Evolutionary conservation across 257 asterid genomes (phyloP).

Genomic region (Paraleonurus japonicus): DNA sequence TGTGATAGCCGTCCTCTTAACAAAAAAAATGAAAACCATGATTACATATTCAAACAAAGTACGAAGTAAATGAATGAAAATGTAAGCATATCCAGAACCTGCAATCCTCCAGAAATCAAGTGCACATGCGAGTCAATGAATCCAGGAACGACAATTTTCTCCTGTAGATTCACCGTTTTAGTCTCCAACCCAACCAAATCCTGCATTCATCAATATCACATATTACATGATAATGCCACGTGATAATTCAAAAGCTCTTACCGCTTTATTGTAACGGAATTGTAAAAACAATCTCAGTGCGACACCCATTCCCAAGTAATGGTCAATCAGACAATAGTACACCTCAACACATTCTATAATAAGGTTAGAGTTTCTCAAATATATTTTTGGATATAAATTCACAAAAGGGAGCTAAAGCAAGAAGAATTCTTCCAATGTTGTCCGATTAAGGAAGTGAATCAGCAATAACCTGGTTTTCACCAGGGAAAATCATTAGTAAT

Average conservation of each 20-base stretch:
- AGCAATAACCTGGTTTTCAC: background rate
- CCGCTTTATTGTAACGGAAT: background rate
- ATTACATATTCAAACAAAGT: background rate
- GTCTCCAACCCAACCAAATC: conserved; percentile 51
- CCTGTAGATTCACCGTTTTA: conserved; percentile 48
- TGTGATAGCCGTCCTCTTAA: background rate
- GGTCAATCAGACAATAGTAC: background rate
- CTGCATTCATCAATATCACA: conserved; percentile 49
- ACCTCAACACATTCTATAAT: background rate
- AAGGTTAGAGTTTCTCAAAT: background rate
- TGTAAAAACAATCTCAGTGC: background rate
- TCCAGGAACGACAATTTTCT: conserved; percentile 87
- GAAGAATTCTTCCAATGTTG: background rate
- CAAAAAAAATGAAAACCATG: background rate
- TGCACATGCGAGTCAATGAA: conserved; percentile 97
- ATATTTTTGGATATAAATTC: background rate
- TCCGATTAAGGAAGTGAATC: conserved; percentile 1
- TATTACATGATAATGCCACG: conserved; percentile 3
- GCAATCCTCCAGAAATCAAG: conserved; percentile 80
- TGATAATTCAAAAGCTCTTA: background rate
- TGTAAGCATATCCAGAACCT: conserved; percentile 46
- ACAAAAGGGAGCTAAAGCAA: conserved; percentile 11
- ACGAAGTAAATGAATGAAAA: conserved; percentile 16
- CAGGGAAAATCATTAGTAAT: background rate
- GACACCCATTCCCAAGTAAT: background rate